A percentile compares a stretch with the other conserved stretches of the same genome.
Conservation (phyloP, 1,284 basidiomycete species). For the Cutaneotrichosporon sp. region DNA sequence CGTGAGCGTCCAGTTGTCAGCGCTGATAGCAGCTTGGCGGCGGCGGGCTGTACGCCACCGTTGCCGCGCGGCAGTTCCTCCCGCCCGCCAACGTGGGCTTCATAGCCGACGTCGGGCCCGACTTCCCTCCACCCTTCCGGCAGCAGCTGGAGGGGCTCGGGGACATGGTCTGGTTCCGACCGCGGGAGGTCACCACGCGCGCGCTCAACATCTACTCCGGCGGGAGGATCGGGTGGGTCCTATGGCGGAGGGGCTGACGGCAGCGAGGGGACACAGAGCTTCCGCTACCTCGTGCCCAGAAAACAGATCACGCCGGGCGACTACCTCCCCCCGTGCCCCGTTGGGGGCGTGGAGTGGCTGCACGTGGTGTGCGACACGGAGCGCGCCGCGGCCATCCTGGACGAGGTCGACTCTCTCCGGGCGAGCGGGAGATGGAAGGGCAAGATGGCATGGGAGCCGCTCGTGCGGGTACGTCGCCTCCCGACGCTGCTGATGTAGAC, state of each 20-base stretch:
- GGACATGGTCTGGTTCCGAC: slow-evolving; percentile 71
- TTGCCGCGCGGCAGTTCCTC: slow-evolving; percentile 29
- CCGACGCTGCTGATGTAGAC: no score
- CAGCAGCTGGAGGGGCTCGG: slow-evolving; percentile 66
- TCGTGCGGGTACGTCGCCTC: slow-evolving; percentile 52
- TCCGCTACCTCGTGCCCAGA: slow-evolving; percentile 76
- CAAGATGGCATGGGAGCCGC: slow-evolving; percentile 77
- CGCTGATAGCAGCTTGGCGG: slow-evolving; percentile 71
- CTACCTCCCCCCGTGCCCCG: slow-evolving; percentile 55
- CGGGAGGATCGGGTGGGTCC: slow-evolving; percentile 68
- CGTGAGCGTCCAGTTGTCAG: slow-evolving; percentile 53
- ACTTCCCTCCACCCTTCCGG: slow-evolving; percentile 69
- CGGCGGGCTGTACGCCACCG: slow-evolving; percentile 69
- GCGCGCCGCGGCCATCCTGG: slow-evolving; percentile 68
- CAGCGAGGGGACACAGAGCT: slow-evolving; percentile 60
- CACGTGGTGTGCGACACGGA: slow-evolving; percentile 85
- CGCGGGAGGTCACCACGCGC: slow-evolving; percentile 63
- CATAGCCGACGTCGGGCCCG: slow-evolving; percentile 78
- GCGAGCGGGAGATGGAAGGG: slow-evolving; percentile 63
- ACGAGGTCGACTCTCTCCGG: slow-evolving; percentile 60
- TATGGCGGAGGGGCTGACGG: neutral
- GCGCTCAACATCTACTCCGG: slow-evolving; percentile 78
- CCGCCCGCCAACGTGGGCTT: slow-evolving; percentile 63
- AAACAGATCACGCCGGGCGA: slow-evolving; percentile 71
- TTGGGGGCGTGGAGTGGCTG: slow-evolving; percentile 59